Evolutionary conservation across 2,329 filamentous ascomycete species (phyloP).

Genomic region (Phialemonium atrogriseum): DNA sequence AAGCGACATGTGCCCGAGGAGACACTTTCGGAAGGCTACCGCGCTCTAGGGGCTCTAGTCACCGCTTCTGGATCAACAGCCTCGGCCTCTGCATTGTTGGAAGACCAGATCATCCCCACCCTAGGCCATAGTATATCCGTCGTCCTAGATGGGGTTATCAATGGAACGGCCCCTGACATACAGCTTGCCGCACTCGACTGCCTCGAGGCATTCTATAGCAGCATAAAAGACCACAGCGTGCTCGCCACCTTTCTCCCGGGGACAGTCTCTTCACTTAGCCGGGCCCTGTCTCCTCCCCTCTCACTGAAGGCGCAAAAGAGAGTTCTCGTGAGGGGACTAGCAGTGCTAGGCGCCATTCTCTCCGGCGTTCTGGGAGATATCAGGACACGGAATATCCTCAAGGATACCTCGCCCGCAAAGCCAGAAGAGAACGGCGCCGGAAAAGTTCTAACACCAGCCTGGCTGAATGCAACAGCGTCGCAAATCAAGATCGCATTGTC

Average conservation of each 20-base stretch:
- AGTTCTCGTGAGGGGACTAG: slow-evolving; percentile 56
- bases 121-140: slow-evolving; percentile 77
- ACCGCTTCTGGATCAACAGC: slow-evolving; percentile 42
- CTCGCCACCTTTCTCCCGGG: slow-evolving; percentile 83
- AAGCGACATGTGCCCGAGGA: slow-evolving; percentile 57
- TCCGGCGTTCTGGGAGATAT: slow-evolving; percentile 50
- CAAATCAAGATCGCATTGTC: slow-evolving; percentile 80
- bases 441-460: slow-evolving; percentile 42
- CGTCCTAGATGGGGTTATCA: slow-evolving; percentile 63
- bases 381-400: slow-evolving; percentile 37
- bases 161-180: slow-evolving; percentile 56
- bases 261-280: slow-evolving; percentile 73
- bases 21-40: slow-evolving; percentile 61
- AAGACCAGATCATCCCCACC: slow-evolving; percentile 60
- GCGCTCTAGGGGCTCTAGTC: slow-evolving; percentile 61
- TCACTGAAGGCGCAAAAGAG: slow-evolving; percentile 45
- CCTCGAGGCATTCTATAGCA: slow-evolving; percentile 51
- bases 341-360: slow-evolving; percentile 47
- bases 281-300: slow-evolving; percentile 61
- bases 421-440: slow-evolving; percentile 18
- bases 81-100: slow-evolving; percentile 25
- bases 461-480: slow-evolving; percentile 70
- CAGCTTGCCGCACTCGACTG: slow-evolving; percentile 63
- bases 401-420: slow-evolving; percentile 20
- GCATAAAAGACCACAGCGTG: slow-evolving; percentile 63